Base-by-base conservation (phyloP, 768 basidiomycete genomes). In the Pleurotus tuoliensis region DNA sequence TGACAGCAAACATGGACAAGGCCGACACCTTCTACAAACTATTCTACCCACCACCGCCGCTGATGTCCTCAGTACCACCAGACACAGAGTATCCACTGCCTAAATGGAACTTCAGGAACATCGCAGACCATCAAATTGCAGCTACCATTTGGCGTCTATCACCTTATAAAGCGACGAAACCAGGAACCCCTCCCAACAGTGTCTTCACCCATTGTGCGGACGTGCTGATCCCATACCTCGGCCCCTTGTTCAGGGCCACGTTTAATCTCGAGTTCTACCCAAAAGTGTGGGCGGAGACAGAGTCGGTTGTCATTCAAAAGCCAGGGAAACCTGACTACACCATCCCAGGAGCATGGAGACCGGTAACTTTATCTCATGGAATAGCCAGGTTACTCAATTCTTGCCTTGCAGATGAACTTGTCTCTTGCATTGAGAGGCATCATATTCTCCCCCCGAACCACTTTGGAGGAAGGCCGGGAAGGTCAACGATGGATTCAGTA, bases 251-350 rank as follows among this genome's bases (percentile, higher is more conserved):
- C 56, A 15, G 63, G 2, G 72, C 71, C 3, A 65, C 64, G 1
- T 65, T 73, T 51, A 43, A 58, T 3, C 65, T 73, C 0, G 39
- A 62, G 4, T 38, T 59, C 44, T 70, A 71, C 56, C 73, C 68
- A 0, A 53, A 63, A 0, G 27, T 39, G 8, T 76, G 72, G 71
- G 62, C 60, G 37, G 15, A 37, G 0, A 69, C 61, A 0, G 58
- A 27, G 1, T 72, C 72, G 0, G 52, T 72, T 0, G 70, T 73
- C 0, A 57, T 76, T 0, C 50, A 20, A 20, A 20, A 20, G 20
- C 20, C 20, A 20, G 20, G 20, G 20, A 20, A 20, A 20, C 20
- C 20, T 2, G 2, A 20, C 20, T 20, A 20, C 20, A 20, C 20
- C 20, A 20, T 20, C 2, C 20, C 20, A 20, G 20, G 20, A 20